Evolutionary conservation across 2,329 filamentous ascomycete genomes (phyloP), one percentile per base, ranked within the genome.

Genomic region (Arthrobotrys iridis): DNA sequence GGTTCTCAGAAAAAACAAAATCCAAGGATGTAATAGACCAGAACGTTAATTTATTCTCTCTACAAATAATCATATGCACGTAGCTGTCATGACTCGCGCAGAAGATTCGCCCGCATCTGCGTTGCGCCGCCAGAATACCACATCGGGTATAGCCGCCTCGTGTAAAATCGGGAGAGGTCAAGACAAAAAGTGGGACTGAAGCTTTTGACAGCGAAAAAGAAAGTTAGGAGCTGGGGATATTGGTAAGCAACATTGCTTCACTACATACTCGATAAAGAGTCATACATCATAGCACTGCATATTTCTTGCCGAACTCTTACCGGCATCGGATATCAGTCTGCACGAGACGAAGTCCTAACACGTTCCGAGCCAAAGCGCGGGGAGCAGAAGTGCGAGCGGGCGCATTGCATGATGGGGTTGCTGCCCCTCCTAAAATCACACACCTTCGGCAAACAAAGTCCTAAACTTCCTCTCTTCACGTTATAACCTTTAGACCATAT

Each of bases 321-420:
- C 26, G 41, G 40, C 35, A 45, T 50, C 57, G 67, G 60, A 43
- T 35, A 40, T 24, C 28, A 8, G 13, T 26, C 52, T 13, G 57
- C 35, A 48, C 57, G 41, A 41, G 57, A 63, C 66, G 58, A 63
- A 48, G 35, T n/a, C 43, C 15, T 35, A 33, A 30, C 65, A 37
- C 26, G 58, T 46, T 66, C 70, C 70, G 70, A 74, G 33, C 70
- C 70, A 62, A 74, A 74, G 70, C 62, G 70, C 60, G 70, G 62
- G 60, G 70, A 63, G 66, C 55, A 46, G 37, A 33, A 4, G 28
- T 33, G 28, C 4, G 28, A 33, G 4, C 28, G 48, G 35, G n/a
- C 26, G 26, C 48, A 35, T 33, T 73, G 62, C 52, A 59, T n/a
- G n/a, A n/a, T n/a, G 52, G 43, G 60, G 68, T 50, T 55, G 48